These are phyloP conservation scores for Stephania cephalantha DNA, from an alignment of 164 flowering plant genomes.

Conservation along the genomic window DNA sequence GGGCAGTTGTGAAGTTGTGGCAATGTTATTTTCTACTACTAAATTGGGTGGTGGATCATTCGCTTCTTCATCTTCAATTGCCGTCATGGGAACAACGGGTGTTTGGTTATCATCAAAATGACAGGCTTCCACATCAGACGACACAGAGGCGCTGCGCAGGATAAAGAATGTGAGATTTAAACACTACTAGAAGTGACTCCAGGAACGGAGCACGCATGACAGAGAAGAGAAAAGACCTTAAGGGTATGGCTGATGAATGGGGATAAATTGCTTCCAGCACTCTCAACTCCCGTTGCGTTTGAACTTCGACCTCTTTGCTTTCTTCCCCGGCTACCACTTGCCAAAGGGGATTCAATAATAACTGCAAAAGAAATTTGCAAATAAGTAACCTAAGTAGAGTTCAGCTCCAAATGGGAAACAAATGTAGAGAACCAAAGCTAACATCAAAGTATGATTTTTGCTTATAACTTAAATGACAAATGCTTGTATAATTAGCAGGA, in stretches of 20 bases:
- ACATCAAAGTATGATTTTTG: not conserved
- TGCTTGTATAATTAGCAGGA: not conserved
- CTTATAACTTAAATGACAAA: not conserved
- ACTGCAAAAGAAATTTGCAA: conserved; percentile 31
- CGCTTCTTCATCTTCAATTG: conserved; percentile 83
- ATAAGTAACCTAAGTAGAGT: not conserved
- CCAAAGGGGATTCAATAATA: conserved; percentile 52
- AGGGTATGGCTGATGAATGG: conserved; percentile 77
- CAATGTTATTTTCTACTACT: conserved; percentile 9
- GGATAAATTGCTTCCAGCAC: conserved; percentile 94
- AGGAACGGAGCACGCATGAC: not conserved
- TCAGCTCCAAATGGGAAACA: not conserved
- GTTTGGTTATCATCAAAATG: conserved; percentile 28
- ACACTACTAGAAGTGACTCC: too few relatives aligned
- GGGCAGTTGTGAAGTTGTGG: conserved; percentile 22
- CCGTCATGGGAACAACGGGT: conserved; percentile 59
- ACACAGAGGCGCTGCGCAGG: conserved; percentile 47
- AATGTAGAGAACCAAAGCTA: not conserved
- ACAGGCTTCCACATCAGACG: conserved; percentile 29
- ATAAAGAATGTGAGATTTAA: not conserved
- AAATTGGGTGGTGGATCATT: conserved; percentile 28
- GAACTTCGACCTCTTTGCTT: conserved; percentile 59
- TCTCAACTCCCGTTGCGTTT: conserved; percentile 66
- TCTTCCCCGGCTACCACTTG: conserved; percentile 89
- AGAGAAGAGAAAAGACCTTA: conserved; percentile 40